Conservation (phyloP, 495 filamentous ascomycete genomes). For the Endocarpon pusillum region DNA sequence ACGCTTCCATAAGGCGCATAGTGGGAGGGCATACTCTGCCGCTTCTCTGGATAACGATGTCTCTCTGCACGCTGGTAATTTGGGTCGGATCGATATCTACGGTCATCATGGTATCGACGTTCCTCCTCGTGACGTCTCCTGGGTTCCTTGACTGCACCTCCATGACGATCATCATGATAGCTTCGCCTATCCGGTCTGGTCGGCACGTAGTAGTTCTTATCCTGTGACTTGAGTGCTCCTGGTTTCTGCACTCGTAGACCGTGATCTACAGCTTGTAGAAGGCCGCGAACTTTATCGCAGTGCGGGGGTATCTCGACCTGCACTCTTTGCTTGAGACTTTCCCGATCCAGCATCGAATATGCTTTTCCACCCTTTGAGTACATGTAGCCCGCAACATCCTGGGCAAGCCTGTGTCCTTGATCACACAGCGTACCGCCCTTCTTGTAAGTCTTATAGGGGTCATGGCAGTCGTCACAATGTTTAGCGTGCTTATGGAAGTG, state of each 20-base stretch:
- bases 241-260: conserved; percentile 18
- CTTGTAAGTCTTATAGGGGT: conserved; percentile 20
- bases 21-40: too few species aligned
- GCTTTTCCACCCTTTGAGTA: conserved; percentile 29
- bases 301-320: conserved; percentile 32
- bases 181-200: conserved; percentile 12
- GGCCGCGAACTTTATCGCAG: conserved; percentile 19
- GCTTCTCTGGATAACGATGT: background rate
- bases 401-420: conserved; percentile 28
- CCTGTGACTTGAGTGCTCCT: conserved; percentile 23
- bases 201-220: conserved; percentile 22
- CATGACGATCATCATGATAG: background rate
- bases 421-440: conserved; percentile 27
- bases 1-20: too few species aligned
- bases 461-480: conserved; percentile 26
- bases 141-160: background rate
- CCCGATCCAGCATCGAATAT: conserved; percentile 30
- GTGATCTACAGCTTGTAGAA: conserved; percentile 31
- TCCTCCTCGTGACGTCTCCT: background rate
- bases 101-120: background rate
- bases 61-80: background rate
- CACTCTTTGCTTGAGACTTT: conserved; percentile 20
- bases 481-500: conserved; percentile 17
- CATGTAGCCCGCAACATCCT: conserved; percentile 31
- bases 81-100: background rate